Evolutionary conservation across 2,329 filamentous ascomycete species (phyloP), one percentile per base, ranked within the genome.

Genomic region (Calonectria hongkongensis): DNA sequence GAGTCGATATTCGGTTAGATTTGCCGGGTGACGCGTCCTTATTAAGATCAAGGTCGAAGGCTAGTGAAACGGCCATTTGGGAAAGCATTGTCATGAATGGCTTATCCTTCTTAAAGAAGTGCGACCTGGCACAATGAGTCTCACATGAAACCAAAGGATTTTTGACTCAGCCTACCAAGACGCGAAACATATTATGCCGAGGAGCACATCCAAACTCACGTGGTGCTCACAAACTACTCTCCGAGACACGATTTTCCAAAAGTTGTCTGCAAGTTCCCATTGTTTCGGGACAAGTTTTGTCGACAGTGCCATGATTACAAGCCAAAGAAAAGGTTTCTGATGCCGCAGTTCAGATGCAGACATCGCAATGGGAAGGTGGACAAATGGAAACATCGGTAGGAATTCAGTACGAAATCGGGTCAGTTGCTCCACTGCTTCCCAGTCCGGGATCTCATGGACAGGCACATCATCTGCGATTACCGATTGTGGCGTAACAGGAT

Each of bases 11-110:
- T 4, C 33, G 54, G 8, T 65, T 50, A 9, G 36, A 39, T n/a
- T 63, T 56, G 18, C 12, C 63, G 10, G 62, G 9, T 2, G 60
- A 9, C 1, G 73, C 70, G 15, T 76, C 65, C 56, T 64, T 67
- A 18, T 82, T 72, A n/a, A 88, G 80, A 4, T 82, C 82, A 2
- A 87, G 77, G 54, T 88, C 86, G 5, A 80, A 82, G 1, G 85
- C 79, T 1, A 87, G 71, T 0, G 84, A 80, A 9, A 83, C 76
- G 2, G 83, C 83, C 30, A 87, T 73, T 41, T 83, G 83, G 9
- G 82, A 79, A 12, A 83, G 78, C 56, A 84, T 78, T 6, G 78
- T 82, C 56, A 87, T 81, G 47, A 84, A 84, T 0, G 85, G 84
- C 56, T 84, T 86, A 3, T 78, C 76, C 15, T 71, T 60, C 39